Conservation (phyloP, 129 eudicot genomes). For the Arctium minus region DNA sequence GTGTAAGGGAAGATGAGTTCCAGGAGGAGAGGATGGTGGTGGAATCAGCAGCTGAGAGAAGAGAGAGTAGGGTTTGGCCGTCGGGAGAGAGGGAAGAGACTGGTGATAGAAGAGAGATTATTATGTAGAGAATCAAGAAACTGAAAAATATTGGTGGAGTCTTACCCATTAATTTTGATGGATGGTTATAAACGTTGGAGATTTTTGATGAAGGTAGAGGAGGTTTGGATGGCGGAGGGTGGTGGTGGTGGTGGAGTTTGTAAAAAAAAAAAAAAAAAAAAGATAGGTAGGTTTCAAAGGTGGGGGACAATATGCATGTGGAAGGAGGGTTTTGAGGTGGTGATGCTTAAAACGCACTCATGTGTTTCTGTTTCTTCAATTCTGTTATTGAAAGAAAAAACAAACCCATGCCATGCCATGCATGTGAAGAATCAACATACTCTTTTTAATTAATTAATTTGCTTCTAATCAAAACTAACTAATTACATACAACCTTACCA, state of each 20-base stretch:
- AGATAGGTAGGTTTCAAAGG: constrained; percentile 18
- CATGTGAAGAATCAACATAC: constrained; percentile 38
- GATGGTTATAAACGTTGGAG: background rate
- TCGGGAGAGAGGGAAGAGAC: constrained; percentile 61
- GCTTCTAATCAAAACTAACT: constrained; percentile 33
- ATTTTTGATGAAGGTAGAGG: background rate
- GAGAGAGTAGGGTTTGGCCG: constrained; percentile 74
- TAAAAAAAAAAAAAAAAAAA: background rate
- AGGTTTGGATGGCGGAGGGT: constrained; percentile 21
- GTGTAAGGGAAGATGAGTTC: constrained; percentile 69
- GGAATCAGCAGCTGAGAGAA: constrained; percentile 42
- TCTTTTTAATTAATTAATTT: background rate
- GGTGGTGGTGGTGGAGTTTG: constrained; percentile 31
- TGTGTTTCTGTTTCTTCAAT: constrained; percentile 15
- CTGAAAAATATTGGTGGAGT: constrained; percentile 22
- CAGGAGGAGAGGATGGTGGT: constrained; percentile 63
- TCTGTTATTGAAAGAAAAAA: constrained; percentile 22
- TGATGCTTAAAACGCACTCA: constrained; percentile 62
- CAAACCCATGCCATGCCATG: constrained; percentile 48
- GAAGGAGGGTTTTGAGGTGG: constrained; percentile 31
- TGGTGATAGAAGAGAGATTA: background rate
- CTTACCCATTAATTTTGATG: constrained; percentile 28
- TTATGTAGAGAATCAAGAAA: constrained; percentile 9
- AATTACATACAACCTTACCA: background rate
- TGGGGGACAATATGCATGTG: constrained; percentile 71